Percentiles rank a stretch among this genome's conserved stretches.
Evolutionary conservation across 2,329 filamentous ascomycete genomes (phyloP).

Genomic region (Xylaria arbuscula): DNA sequence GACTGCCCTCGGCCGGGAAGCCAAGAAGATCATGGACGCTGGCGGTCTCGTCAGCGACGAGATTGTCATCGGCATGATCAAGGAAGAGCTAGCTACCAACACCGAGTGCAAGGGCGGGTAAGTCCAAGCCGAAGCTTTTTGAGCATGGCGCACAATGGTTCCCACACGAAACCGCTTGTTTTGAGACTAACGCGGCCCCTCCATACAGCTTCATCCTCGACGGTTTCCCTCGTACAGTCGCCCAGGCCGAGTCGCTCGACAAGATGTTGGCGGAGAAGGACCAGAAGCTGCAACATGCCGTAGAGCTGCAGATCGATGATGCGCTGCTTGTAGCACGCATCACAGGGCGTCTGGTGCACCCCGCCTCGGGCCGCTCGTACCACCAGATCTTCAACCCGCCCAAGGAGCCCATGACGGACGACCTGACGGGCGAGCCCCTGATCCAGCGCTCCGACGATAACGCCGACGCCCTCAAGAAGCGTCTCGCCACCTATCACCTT

Average conservation of each 20-base stretch:
- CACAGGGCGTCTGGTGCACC: constrained; percentile 94
- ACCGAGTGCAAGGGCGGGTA: constrained; percentile 97
- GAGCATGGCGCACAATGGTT: background rate
- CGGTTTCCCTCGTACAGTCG: constrained; percentile 96
- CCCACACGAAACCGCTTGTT: constrained; percentile 17
- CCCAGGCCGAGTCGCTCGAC: constrained; percentile 94
- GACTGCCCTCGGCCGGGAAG: constrained; percentile 91
- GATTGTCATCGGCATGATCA: constrained; percentile 99
- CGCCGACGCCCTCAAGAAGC: constrained; percentile 94
- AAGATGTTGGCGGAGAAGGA: constrained; percentile 83
- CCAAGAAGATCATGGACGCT: constrained; percentile 99
- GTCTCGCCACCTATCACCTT: constrained; percentile 89
- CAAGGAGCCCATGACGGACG: constrained; percentile 93
- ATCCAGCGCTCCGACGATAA: constrained; percentile 98
- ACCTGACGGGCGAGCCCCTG: constrained; percentile 94
- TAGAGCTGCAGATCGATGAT: constrained; percentile 98
- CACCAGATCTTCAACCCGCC: constrained; percentile 99
- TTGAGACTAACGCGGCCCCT: constrained; percentile 43
- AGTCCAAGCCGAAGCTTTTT: constrained; percentile 49
- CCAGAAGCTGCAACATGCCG: constrained; percentile 90
- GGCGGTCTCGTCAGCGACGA: constrained; percentile 98
- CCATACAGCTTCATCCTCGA: constrained; percentile 90
- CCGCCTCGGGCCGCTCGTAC: constrained; percentile 94
- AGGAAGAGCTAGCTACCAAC: constrained; percentile 94
- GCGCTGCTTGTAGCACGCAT: constrained; percentile 92